Evolutionary conservation across 441 rosid genomes (phyloP), one percentile per base, ranked within the genome.

Genomic region (Macaranga tanarius): DNA sequence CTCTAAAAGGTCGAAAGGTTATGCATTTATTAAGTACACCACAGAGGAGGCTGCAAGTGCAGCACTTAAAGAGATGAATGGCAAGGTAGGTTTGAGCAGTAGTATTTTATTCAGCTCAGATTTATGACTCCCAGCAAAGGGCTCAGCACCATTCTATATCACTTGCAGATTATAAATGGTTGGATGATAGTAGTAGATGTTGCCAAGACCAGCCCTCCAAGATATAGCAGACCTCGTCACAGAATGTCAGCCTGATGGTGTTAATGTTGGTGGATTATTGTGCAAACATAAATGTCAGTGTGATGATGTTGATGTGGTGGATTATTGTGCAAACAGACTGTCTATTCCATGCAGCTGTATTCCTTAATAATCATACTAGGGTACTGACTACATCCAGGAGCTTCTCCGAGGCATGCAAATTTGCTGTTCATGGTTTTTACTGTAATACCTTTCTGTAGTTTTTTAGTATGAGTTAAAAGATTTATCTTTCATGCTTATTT

Each of bases 131-230:
- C 38, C 13, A 57, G 54, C n/a, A 2, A 67, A 31, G 25, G 45
- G 58, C 47, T 72, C 17, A 45, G 51, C 15, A 23, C 2, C 9
- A 47, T 73, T 71, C n/a, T 56, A 28, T 15, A 2, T 67, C 60
- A 47, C 23, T 70, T 48, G 74, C 89, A 95, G 97, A 95, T 95
- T 83, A 95, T 95, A 25, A 95, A 95, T 72, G 99, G 99, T 40
- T 95, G 99, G 99, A 87, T 95, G 99, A 95, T 95, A 74, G 90
- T 90, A 51, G 97, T 95, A 44, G 97, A 95, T 80, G 96, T 88
- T 59, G 99, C 95, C 69, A 92, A 87, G 84, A 78, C 65, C 42
- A 90, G 65, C 70, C 89, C 90, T 10, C 84, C 81, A 47, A 88
- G 73, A 61, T 76, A 79, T 75, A 76, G 75, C 67, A 77, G 82